Evolutionary conservation across 2,329 filamentous ascomycete species (phyloP).

Genomic region (Whalleya microplaca): DNA sequence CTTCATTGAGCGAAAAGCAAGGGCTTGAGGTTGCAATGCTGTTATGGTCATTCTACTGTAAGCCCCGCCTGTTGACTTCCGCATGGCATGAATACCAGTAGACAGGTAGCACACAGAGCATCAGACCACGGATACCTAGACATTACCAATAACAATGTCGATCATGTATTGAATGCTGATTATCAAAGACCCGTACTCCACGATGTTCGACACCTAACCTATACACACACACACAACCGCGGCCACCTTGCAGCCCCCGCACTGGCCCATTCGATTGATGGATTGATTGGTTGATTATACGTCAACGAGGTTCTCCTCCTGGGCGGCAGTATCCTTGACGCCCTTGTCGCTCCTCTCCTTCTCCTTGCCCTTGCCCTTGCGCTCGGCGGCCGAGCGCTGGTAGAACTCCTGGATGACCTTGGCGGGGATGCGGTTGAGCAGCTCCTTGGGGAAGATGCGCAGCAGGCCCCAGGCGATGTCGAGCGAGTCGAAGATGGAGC

Average conservation of each 20-base stretch:
- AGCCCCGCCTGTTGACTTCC: slow-evolving; percentile 10
- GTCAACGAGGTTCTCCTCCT: slow-evolving; percentile 65
- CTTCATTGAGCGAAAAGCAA: too few species aligned
- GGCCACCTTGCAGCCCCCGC: too few species aligned
- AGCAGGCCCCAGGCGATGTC: slow-evolving; percentile 96
- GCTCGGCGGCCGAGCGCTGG: slow-evolving; percentile 65
- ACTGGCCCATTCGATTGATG: too few species aligned
- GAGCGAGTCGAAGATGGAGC: slow-evolving; percentile 89
- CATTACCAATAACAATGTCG: slow-evolving; percentile 9
- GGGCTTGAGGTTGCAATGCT: too few species aligned
- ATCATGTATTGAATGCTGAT: slow-evolving; percentile 28
- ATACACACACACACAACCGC: slow-evolving; percentile 27
- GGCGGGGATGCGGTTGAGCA: slow-evolving; percentile 91
- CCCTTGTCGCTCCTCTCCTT: slow-evolving; percentile 45
- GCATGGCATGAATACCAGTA: background rate
- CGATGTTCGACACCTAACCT: slow-evolving; percentile 28
- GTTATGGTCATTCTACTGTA: too few species aligned
- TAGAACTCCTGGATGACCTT: slow-evolving; percentile 86
- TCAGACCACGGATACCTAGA: background rate
- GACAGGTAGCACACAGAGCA: too few species aligned
- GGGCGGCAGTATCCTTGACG: slow-evolving; percentile 48
- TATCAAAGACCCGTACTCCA: slow-evolving; percentile 28
- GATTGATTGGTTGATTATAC: slow-evolving; percentile 53
- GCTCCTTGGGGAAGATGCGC: slow-evolving; percentile 95
- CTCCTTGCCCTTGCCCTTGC: slow-evolving; percentile 64